Evolutionary conservation across 805 yeast genomes (phyloP).

Genomic region (Torulaspora microellipsoides): DNA sequence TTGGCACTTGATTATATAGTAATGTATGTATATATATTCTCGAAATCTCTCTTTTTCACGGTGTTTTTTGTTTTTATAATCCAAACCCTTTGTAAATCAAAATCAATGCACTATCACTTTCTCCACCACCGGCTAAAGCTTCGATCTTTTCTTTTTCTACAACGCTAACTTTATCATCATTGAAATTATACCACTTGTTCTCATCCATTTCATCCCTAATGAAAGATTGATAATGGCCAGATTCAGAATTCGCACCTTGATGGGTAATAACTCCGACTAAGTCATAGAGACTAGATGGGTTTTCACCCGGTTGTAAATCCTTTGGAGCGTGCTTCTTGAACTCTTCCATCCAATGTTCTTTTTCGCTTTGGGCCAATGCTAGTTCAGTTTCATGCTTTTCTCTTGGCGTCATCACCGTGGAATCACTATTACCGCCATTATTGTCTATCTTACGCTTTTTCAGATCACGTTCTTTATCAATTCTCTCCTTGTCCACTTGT

Average conservation of each 20-base stretch:
- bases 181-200: conserved; percentile 88
- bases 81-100: conserved; percentile 82
- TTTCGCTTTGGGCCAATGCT: conserved; percentile 40
- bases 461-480: conserved; percentile 66
- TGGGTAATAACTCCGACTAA: conserved; percentile 83
- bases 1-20: conserved; percentile 2
- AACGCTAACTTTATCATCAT: conserved; percentile 80
- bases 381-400: conserved; percentile 54
- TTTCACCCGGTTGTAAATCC: conserved; percentile 55
- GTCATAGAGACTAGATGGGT: conserved; percentile 84
- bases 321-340: conserved; percentile 44
- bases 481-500: conserved; percentile 66
- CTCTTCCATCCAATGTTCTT: conserved; percentile 48
- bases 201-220: conserved; percentile 70
- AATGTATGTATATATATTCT: conserved; percentile 8
- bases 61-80: conserved; percentile 32
- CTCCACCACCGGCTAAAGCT: conserved; percentile 93
- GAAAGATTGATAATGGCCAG: conserved; percentile 95
- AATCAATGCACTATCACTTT: conserved; percentile 91
- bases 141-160: conserved; percentile 83
- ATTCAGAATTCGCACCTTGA: conserved; percentile 91
- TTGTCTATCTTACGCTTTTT: conserved; percentile 47
- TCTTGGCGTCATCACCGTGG: conserved; percentile 39
- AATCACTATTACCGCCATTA: conserved; percentile 13
- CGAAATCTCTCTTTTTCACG: conserved; percentile 1